These are phyloP conservation scores for Penicillium sp. DNA, from an alignment of 2,329 filamentous ascomycete species.

Conservation along the genomic window DNA sequence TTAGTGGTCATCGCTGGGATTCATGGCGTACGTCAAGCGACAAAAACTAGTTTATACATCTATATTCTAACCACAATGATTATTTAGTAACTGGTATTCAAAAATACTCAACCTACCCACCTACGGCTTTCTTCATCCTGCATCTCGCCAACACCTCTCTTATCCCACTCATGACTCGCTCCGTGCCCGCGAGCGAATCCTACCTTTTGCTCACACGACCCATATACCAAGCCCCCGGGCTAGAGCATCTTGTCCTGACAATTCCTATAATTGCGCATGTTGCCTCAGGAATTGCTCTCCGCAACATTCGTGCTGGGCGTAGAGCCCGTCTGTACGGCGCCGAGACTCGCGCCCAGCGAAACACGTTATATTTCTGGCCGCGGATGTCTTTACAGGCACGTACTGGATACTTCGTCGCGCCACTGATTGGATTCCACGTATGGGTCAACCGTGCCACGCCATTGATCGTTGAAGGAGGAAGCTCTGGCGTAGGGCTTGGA, in stretches of 20 bases:
- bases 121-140: conserved; percentile 70
- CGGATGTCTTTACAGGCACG: conserved; percentile 66
- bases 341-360: conserved; percentile 55
- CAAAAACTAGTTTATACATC: background rate
- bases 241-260: conserved; percentile 77
- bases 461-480: conserved; percentile 74
- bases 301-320: conserved; percentile 70
- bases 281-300: conserved; percentile 71
- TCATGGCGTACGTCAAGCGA: conserved; percentile 67
- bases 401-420: conserved; percentile 69
- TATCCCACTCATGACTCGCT: conserved; percentile 72
- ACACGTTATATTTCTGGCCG: conserved; percentile 62
- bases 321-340: conserved; percentile 75
- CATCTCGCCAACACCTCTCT: conserved; percentile 81
- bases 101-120: conserved; percentile 85
- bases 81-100: conserved; percentile 70
- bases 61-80: background rate
- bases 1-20: conserved; percentile 69
- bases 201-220: conserved; percentile 90
- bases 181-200: conserved; percentile 72
- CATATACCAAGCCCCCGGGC: conserved; percentile 80
- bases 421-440: conserved; percentile 68
- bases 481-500: conserved; percentile 77
- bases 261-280: conserved; percentile 75
- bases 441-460: conserved; percentile 76